A percentile compares a stretch with the other conserved stretches of the same genome.
These are phyloP conservation scores for Flaveria trinervia DNA, from an alignment of 129 eudicot genomes.

Conservation along the genomic window DNA sequence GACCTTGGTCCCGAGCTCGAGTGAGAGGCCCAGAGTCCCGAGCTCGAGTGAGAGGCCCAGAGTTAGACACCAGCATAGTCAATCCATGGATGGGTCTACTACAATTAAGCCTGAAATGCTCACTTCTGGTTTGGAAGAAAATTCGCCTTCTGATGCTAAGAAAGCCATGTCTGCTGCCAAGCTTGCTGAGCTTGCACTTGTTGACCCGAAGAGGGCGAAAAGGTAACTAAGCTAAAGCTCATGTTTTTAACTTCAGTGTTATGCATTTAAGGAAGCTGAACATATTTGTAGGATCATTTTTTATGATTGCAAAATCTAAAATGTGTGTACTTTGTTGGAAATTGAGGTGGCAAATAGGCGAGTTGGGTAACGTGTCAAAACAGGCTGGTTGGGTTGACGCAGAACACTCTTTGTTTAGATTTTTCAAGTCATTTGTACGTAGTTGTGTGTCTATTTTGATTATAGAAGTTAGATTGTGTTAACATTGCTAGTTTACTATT, in stretches of 20 bases:
- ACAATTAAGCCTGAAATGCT: slow-evolving; percentile 74
- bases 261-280: neutral
- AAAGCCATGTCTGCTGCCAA: slow-evolving; percentile 91
- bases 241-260: neutral
- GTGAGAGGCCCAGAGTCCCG: slow-evolving; percentile 52
- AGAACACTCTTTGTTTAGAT: neutral
- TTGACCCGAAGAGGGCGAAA: slow-evolving; percentile 91
- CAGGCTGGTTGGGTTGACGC: neutral
- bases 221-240: slow-evolving; percentile 40
- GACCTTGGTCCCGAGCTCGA: slow-evolving; percentile 21
- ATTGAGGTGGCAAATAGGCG: neutral
- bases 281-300: neutral
- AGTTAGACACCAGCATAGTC: slow-evolving; percentile 90
- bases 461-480: neutral
- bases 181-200: slow-evolving; percentile 88
- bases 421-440: neutral
- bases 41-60: slow-evolving; percentile 52
- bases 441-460: neutral
- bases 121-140: slow-evolving; percentile 40
- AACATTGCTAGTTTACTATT: neutral
- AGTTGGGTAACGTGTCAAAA: neutral
- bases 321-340: neutral
- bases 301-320: too few relatives aligned
- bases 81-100: slow-evolving; percentile 90
- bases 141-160: slow-evolving; percentile 55